Evolutionary conservation across 2,329 filamentous ascomycete genomes (phyloP).

Genomic region (Mariannaea sp.): DNA sequence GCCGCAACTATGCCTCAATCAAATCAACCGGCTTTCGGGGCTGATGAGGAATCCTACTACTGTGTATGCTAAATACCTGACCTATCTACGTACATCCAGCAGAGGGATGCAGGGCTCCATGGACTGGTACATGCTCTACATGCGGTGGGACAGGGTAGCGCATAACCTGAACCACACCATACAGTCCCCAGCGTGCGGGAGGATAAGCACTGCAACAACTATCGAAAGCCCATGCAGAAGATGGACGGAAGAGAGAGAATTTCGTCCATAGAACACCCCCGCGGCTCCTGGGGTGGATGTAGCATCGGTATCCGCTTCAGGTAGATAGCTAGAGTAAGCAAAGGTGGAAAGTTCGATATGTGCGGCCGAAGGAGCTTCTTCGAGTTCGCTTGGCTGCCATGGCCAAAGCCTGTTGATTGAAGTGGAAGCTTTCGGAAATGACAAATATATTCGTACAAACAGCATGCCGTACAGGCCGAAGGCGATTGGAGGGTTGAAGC

Average conservation of each 20-base stretch:
- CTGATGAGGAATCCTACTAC: conserved; percentile 22
- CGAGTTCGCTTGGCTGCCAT: not conserved
- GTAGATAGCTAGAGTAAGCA: too few relatives aligned
- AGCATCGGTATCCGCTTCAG: conserved; percentile 1
- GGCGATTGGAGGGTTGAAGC: not conserved
- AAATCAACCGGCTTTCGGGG: conserved; percentile 1
- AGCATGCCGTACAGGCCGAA: not conserved
- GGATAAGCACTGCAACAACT: conserved; percentile 22
- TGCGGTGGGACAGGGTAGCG: not conserved
- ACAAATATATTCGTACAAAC: not conserved
- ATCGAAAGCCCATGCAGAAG: conserved; percentile 7
- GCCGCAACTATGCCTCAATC: conserved; percentile 26
- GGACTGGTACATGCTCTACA: not conserved
- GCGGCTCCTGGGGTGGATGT: conserved; percentile 10
- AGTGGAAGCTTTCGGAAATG: not conserved
- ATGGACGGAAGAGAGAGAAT: not conserved
- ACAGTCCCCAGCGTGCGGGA: conserved; percentile 11
- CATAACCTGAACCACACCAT: conserved; percentile 12
- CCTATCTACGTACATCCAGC: too few relatives aligned
- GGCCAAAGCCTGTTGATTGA: not conserved
- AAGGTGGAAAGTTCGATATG: not conserved
- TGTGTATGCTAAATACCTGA: too few relatives aligned
- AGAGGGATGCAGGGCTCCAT: conserved; percentile 16
- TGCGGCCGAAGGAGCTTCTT: not conserved
- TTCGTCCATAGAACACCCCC: conserved; percentile 8